Evolutionary conservation across 2,329 filamentous ascomycete genomes (phyloP), one percentile per base, ranked within the genome.

Genomic region (Pseudophaeomoniella oleicola): DNA sequence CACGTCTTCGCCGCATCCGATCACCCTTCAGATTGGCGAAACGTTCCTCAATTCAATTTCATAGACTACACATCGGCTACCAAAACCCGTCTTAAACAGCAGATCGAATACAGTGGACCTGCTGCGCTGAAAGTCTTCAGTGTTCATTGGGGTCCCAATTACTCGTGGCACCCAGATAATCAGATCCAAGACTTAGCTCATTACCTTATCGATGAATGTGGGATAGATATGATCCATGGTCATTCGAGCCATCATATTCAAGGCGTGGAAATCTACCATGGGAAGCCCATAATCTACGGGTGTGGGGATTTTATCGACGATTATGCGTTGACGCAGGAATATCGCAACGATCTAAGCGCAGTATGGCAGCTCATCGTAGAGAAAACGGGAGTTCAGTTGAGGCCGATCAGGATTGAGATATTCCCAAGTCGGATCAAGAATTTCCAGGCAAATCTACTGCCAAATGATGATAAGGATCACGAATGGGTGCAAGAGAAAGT

Each of bases 221-320:
- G 45, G 2, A 52, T 62, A 3, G 58, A 62, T 44, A 54, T 62
- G 30, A 48, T 62, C 10, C 58, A 62, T 36, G 58, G 58, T 0
- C 58, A 61, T 33, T 60, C 56, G 4, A 54, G 55, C 19, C 58
- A 62, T 46, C 58, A 62, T 45, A 39, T 60, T 3, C 58, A 62
- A 44, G 58, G 58, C 1, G 56, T 59, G 3, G 58, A 62, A 42
- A 42, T 46, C 15, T 58, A 58, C 38, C 48, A 46, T 2, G 51
- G 54, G 0, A 53, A 47, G 32, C 30, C 60, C 6, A 54, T 61
- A 32, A 53, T 61, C 2, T 62, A 60, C 30, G 58, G 58, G 0
- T 62, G 58, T 39, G 58, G 58, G 1, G 57, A 61, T 41, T 62
- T 60, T 42, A 53, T 62, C n/a, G 57, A 62, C 44, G 58, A 61